These are phyloP conservation scores for Cymodocea nodosa DNA, from an alignment of 116 monocot species.

Conservation along the genomic window DNA sequence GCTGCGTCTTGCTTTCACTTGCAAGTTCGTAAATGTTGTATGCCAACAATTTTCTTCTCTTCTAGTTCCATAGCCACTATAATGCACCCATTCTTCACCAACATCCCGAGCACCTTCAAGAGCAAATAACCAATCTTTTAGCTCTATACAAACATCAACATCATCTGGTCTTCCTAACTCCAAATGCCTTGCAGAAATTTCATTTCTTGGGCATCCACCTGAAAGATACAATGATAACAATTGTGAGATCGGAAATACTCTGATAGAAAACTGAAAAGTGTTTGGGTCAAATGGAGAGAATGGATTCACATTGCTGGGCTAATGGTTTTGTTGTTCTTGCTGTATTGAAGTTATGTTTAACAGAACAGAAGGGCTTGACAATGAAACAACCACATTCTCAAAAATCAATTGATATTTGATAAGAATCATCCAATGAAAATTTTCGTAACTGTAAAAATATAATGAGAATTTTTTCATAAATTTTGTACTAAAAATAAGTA, in stretches of 20 bases:
- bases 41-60: constrained; percentile 95
- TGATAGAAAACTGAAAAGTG: neutral
- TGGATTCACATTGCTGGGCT: no score
- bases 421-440: no score
- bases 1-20: constrained; percentile 54
- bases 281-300: no score
- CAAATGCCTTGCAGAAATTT: constrained; percentile 20
- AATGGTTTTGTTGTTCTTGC: neutral
- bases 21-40: constrained; percentile 56
- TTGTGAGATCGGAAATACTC: neutral
- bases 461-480: no score
- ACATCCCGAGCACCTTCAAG: constrained; percentile 74
- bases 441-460: no score
- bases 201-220: constrained; percentile 23
- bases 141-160: constrained; percentile 68
- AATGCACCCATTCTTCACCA: constrained; percentile 19
- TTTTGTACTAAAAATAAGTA: no score
- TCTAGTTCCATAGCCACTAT: constrained; percentile 18
- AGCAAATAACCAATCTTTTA: constrained; percentile 94
- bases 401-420: no score
- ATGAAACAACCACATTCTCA: no score
- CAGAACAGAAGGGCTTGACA: no score
- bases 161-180: constrained; percentile 91
- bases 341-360: neutral
- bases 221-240: neutral